Conservation (phyloP, 2,329 filamentous ascomycete genomes). For the Arthrobotrys musiformis region DNA sequence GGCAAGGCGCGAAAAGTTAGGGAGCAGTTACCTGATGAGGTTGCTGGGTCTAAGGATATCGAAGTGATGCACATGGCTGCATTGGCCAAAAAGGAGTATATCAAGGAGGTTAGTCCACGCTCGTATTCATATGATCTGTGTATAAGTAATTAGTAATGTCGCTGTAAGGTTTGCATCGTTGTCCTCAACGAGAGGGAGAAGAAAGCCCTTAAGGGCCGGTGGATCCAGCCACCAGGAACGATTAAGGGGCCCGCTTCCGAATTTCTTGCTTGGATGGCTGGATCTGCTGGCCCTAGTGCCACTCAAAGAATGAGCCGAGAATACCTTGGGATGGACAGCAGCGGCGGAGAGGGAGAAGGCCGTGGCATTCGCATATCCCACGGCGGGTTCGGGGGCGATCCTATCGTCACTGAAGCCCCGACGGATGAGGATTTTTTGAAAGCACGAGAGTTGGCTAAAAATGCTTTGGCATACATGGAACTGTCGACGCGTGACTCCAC, state of each 20-base stretch:
- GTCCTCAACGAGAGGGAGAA: constrained; percentile 16
- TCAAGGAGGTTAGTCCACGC: constrained; percentile 10
- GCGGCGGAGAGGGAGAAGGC: neutral
- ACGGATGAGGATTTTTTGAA: no score
- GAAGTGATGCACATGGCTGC: neutral
- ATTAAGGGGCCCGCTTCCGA: constrained; percentile 35
- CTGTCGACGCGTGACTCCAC: neutral
- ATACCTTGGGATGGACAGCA: neutral
- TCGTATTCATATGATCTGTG: neutral
- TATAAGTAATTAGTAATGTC: neutral
- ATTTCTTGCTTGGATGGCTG: constrained; percentile 35
- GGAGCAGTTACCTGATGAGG: neutral
- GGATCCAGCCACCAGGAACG: constrained; percentile 8
- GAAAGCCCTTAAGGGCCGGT: neutral
- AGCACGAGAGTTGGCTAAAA: neutral
- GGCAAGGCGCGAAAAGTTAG: neutral
- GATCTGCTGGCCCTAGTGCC: neutral
- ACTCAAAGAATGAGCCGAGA: neutral
- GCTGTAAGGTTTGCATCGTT: constrained; percentile 1
- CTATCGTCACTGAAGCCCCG: neutral
- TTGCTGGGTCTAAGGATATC: neutral
- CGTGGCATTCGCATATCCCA: neutral
- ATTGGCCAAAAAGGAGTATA: neutral
- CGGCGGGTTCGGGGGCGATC: neutral
- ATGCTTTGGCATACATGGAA: neutral